These are phyloP conservation scores for Glaciozyma martinii DNA, from an alignment of 768 basidiomycete species.

Conservation along the genomic window DNA sequence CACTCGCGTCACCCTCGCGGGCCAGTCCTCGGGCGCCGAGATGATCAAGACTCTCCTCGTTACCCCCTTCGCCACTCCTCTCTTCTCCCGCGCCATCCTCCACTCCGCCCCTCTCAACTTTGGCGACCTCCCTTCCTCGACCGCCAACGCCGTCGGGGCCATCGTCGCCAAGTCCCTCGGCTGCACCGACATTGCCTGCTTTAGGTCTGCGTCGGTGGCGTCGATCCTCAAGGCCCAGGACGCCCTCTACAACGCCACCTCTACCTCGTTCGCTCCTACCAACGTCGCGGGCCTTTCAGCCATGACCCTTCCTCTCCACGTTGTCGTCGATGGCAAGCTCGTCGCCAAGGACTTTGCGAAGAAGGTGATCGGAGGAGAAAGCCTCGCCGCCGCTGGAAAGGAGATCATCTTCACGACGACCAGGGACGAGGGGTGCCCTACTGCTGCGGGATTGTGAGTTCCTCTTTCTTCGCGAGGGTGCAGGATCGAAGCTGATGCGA, in stretches of 20 bases:
- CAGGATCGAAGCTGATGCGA: conserved; percentile 30
- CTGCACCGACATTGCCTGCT: conserved; percentile 48
- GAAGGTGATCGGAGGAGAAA: neutral
- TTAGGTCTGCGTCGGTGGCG: conserved; percentile 47
- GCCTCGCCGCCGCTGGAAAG: conserved; percentile 5
- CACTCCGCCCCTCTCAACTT: conserved; percentile 72
- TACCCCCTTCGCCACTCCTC: conserved; percentile 55
- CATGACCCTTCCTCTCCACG: conserved; percentile 53
- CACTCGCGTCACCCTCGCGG: conserved; percentile 44
- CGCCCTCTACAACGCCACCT: conserved; percentile 17
- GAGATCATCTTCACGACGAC: conserved; percentile 60
- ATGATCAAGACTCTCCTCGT: conserved; percentile 71
- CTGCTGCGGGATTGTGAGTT: conserved; percentile 25
- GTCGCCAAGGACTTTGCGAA: conserved; percentile 43
- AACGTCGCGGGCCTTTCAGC: conserved; percentile 3
- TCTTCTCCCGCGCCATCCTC: conserved; percentile 69
- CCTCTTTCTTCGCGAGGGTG: neutral
- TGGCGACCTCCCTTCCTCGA: conserved; percentile 25
- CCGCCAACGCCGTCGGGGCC: conserved; percentile 9
- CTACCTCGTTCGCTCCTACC: neutral
- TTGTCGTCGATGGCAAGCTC: conserved; percentile 58
- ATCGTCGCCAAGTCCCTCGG: conserved; percentile 47
- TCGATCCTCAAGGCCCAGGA: conserved; percentile 51
- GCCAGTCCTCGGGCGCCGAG: conserved; percentile 44
- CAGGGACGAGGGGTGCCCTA: conserved; percentile 59